Conservation (phyloP, 345 rosid species). For the Hibiscus trionum region DNA sequence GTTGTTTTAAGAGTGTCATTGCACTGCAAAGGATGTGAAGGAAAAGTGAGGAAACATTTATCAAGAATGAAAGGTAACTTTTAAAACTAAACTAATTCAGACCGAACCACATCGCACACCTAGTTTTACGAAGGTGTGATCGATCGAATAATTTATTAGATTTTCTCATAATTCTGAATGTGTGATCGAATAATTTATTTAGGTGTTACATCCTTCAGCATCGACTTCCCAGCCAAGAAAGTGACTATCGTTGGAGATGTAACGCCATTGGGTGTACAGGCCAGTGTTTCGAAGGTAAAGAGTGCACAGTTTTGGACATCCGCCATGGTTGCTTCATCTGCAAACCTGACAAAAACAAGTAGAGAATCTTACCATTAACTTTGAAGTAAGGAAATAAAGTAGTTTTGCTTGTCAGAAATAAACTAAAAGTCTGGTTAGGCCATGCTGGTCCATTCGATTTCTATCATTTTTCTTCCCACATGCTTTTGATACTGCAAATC, state of each 20-base stretch:
- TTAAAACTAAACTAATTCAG: too few relatives aligned
- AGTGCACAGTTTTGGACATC: constrained; percentile 76
- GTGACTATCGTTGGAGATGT: constrained; percentile 86
- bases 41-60: constrained; percentile 78
- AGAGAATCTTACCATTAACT: neutral
- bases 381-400: neutral
- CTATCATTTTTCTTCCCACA: neutral
- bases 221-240: constrained; percentile 82
- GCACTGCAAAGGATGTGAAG: constrained; percentile 92
- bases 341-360: constrained; percentile 2
- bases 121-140: too few relatives aligned
- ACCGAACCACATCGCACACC: too few relatives aligned
- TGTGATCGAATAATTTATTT: neutral
- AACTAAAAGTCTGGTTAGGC: neutral
- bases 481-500: constrained; percentile 5
- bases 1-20: constrained; percentile 86
- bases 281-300: constrained; percentile 81
- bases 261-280: constrained; percentile 61
- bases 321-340: constrained; percentile 6
- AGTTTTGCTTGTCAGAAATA: neutral
- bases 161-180: too few relatives aligned
- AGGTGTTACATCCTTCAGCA: constrained; percentile 85
- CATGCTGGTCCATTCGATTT: neutral
- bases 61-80: constrained; percentile 75
- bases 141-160: too few relatives aligned